A percentile compares a stretch with the other conserved stretches of the same genome.
phyloP scores from a whole-genome alignment of 768 basidiomycete genomes.

The Tubosaeta brunneosetosa region DNA sequence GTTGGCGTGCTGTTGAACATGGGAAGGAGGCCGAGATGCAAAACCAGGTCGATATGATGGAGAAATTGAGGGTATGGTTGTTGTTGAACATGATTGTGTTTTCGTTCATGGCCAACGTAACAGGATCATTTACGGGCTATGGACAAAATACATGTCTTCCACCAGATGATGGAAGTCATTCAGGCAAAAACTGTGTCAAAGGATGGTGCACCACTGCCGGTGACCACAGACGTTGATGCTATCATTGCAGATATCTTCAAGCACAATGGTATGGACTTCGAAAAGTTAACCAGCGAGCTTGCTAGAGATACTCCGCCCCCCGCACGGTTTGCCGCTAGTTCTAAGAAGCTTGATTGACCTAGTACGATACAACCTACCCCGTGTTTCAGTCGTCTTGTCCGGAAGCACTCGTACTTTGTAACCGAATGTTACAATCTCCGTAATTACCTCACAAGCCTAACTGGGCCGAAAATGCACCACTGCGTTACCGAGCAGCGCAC shows the following conservation, averaged over 20 bases:
- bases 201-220: slow-evolving; percentile 18
- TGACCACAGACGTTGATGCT: slow-evolving; percentile 29
- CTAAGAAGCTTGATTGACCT: slow-evolving; percentile 27
- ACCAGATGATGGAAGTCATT: slow-evolving; percentile 32
- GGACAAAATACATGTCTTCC: slow-evolving; percentile 29
- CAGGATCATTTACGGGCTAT: slow-evolving; percentile 28
- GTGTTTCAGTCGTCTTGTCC: not conserved
- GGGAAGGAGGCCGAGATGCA: slow-evolving; percentile 18
- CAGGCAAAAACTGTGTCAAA: slow-evolving; percentile 28
- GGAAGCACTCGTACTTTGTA: not conserved
- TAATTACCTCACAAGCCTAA: not conserved
- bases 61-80: slow-evolving; percentile 24
- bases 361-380: not conserved
- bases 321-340: slow-evolving; percentile 20
- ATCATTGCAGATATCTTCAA: slow-evolving; percentile 31
- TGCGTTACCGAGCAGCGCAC: no score
- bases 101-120: not conserved
- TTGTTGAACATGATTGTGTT: not conserved
- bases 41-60: slow-evolving; percentile 26
- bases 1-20: slow-evolving; percentile 29
- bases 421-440: not conserved
- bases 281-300: slow-evolving; percentile 24
- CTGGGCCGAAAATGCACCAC: no score
- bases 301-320: slow-evolving; percentile 14
- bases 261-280: slow-evolving; percentile 29